A percentile compares a stretch with the other conserved stretches of the same genome.
Evolutionary conservation across 768 basidiomycete species (phyloP).

Genomic region (Pleurotus cornucopiae): DNA sequence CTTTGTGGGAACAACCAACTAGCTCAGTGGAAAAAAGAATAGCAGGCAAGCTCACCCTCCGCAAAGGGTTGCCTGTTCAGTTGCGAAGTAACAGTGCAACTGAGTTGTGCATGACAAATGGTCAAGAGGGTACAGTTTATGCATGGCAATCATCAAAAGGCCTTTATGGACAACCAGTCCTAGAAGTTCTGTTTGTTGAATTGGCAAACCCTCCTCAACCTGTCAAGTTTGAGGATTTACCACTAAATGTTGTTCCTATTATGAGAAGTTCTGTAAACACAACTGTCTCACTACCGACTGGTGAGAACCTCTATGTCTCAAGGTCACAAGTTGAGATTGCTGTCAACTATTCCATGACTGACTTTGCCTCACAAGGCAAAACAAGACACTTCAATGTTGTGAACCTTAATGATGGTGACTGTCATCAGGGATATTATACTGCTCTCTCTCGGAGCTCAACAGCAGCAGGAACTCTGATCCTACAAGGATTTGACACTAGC

Average conservation of each 20-base stretch:
- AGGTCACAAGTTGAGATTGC: constrained; percentile 19
- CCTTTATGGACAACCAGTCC: constrained; percentile 10
- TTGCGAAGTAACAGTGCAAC: constrained; percentile 23
- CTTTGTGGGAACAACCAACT: constrained; percentile 19
- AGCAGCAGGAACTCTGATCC: constrained; percentile 23
- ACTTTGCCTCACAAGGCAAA: constrained; percentile 17
- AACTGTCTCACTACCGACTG: constrained; percentile 13
- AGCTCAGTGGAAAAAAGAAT: constrained; percentile 19
- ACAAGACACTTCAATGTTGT: constrained; percentile 25
- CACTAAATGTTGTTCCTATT: constrained; percentile 15
- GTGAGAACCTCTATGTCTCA: constrained; percentile 8
- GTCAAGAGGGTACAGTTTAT: constrained; percentile 22
- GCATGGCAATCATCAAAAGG: constrained; percentile 18
- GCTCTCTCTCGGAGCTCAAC: constrained; percentile 14
- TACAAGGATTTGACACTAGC: constrained; percentile 18
- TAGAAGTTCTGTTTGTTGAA: constrained; percentile 17
- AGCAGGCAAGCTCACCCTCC: constrained; percentile 23
- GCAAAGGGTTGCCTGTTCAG: constrained; percentile 25
- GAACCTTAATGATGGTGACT: constrained; percentile 17
- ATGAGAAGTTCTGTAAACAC: constrained; percentile 1
- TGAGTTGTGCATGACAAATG: constrained; percentile 26
- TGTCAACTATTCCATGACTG: constrained; percentile 16
- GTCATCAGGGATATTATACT: constrained; percentile 16
- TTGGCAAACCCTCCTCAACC: constrained; percentile 10
- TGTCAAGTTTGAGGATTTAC: constrained; percentile 10